Conservation (phyloP, 2,329 filamentous ascomycete species). For the Fusarium bulbicola region DNA sequence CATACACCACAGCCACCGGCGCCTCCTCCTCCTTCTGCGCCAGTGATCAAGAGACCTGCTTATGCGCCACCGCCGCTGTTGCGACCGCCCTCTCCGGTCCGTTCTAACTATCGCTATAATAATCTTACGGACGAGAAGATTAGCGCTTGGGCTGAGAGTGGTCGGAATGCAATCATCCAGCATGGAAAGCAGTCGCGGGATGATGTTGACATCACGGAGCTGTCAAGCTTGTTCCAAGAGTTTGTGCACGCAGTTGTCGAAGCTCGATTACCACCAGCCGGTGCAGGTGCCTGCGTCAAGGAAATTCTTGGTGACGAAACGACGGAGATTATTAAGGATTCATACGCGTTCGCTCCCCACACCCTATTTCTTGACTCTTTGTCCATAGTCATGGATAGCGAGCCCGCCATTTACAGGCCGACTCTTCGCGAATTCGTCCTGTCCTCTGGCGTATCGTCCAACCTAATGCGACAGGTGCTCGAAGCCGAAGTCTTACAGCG, state of each 20-base stretch:
- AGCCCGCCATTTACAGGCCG: slow-evolving; percentile 60
- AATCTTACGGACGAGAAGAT: slow-evolving; percentile 77
- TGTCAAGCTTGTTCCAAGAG: slow-evolving; percentile 84
- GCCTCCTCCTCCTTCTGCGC: slow-evolving; percentile 37
- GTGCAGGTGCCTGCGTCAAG: slow-evolving; percentile 77
- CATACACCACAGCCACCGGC: slow-evolving; percentile 23
- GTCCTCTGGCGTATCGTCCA: slow-evolving; percentile 75
- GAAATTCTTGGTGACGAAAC: slow-evolving; percentile 73
- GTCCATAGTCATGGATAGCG: slow-evolving; percentile 79
- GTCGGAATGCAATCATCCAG: slow-evolving; percentile 73
- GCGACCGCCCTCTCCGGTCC: slow-evolving; percentile 47
- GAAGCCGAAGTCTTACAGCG: slow-evolving; percentile 80
- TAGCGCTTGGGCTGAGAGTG: slow-evolving; percentile 71
- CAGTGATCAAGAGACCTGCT: slow-evolving; percentile 30
- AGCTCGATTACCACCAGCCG: slow-evolving; percentile 69
- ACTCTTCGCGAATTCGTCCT: slow-evolving; percentile 74
- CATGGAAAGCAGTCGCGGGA: slow-evolving; percentile 71
- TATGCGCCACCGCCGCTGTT: slow-evolving; percentile 27
- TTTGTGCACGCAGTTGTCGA: slow-evolving; percentile 80
- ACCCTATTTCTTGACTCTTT: slow-evolving; percentile 85
- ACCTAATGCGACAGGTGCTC: slow-evolving; percentile 81
- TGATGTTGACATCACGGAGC: slow-evolving; percentile 72
- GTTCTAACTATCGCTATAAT: slow-evolving; percentile 73
- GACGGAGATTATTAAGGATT: slow-evolving; percentile 60
- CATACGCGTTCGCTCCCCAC: slow-evolving; percentile 66